Conservation (phyloP, 1,284 basidiomycete genomes). For the Ustilago loliicola region DNA sequence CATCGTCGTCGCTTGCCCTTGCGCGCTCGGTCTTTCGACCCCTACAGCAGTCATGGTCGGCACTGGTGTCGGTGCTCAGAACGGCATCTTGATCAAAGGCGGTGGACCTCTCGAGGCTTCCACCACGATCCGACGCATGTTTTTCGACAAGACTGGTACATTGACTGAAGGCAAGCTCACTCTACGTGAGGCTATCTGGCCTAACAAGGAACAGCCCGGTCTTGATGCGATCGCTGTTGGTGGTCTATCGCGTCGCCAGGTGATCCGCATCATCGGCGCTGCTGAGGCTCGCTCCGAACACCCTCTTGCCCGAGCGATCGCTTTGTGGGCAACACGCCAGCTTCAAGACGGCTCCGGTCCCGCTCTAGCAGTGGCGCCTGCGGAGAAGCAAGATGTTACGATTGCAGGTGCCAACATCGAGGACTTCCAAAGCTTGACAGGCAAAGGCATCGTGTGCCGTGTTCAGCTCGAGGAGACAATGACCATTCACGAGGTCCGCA, state of each 20-base stretch:
- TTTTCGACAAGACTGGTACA: conserved; percentile 98
- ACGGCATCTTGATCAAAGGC: conserved; percentile 98
- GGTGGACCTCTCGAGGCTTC: conserved; percentile 93
- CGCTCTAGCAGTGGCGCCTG: neutral
- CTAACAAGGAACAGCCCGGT: conserved; percentile 71
- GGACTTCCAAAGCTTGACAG: conserved; percentile 86
- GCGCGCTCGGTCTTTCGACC: conserved; percentile 93
- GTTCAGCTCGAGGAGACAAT: conserved; percentile 51
- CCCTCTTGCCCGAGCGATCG: conserved; percentile 92
- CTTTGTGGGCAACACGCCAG: conserved; percentile 80
- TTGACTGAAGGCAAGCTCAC: conserved; percentile 87
- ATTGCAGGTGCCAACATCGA: conserved; percentile 72
- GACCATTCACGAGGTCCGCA: conserved; percentile 51
- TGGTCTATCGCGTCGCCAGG: conserved; percentile 47
- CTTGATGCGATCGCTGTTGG: conserved; percentile 34
- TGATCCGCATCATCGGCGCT: conserved; percentile 78
- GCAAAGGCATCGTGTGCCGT: conserved; percentile 80
- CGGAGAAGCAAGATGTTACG: conserved; percentile 10
- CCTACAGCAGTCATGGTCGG: conserved; percentile 99
- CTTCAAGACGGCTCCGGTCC: conserved; percentile 26
- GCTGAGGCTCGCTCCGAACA: conserved; percentile 94
- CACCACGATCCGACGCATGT: conserved; percentile 82
- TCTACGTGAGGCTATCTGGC: conserved; percentile 84
- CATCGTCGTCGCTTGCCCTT: conserved; percentile 97
- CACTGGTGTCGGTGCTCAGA: conserved; percentile 94